Evolutionary conservation across 1,284 basidiomycete genomes (phyloP).

Genomic region (Xanthoconium separans): DNA sequence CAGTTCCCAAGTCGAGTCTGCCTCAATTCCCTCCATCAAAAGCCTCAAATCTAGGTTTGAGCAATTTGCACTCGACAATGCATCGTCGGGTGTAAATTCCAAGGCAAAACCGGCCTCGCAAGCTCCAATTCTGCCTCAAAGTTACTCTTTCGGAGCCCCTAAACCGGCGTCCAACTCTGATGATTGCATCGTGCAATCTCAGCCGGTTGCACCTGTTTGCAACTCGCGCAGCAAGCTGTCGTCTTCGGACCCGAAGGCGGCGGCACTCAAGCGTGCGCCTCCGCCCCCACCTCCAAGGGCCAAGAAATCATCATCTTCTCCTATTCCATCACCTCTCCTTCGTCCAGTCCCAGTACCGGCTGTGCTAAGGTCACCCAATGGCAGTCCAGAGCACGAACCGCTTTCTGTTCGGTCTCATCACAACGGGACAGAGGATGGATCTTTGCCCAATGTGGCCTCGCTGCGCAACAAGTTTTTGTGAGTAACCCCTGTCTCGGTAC

Average conservation of each 20-base stretch:
- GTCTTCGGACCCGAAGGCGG: slow-evolving; percentile 43
- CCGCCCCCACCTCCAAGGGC: slow-evolving; percentile 55
- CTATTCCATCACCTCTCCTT: slow-evolving; percentile 42
- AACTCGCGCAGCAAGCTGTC: slow-evolving; percentile 35
- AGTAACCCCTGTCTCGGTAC: slow-evolving; percentile 31
- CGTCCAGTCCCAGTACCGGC: slow-evolving; percentile 42
- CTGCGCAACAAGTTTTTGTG: slow-evolving; percentile 53
- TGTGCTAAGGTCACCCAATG: slow-evolving; percentile 19
- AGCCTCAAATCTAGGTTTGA: slow-evolving; percentile 69
- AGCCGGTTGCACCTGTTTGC: slow-evolving; percentile 16
- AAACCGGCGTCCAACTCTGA: slow-evolving; percentile 33
- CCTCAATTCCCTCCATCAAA: slow-evolving; percentile 58
- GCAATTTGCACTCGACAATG: slow-evolving; percentile 30
- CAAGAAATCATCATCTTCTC: slow-evolving; percentile 39
- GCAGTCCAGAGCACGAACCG: slow-evolving; percentile 25
- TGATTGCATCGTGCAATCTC: slow-evolving; percentile 18
- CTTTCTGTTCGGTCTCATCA: slow-evolving; percentile 19
- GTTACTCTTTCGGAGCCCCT: slow-evolving; percentile 24
- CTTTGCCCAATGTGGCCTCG: slow-evolving; percentile 38
- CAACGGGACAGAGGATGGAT: slow-evolving; percentile 20
- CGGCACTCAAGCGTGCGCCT: slow-evolving; percentile 44
- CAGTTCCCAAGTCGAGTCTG: slow-evolving; percentile 44
- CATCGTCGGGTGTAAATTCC: not conserved
- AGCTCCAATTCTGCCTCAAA: slow-evolving; percentile 7
- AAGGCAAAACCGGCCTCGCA: slow-evolving; percentile 21